Base-by-base conservation (phyloP, 805 yeast genomes). In the Jamesozyma spencerorum region DNA sequence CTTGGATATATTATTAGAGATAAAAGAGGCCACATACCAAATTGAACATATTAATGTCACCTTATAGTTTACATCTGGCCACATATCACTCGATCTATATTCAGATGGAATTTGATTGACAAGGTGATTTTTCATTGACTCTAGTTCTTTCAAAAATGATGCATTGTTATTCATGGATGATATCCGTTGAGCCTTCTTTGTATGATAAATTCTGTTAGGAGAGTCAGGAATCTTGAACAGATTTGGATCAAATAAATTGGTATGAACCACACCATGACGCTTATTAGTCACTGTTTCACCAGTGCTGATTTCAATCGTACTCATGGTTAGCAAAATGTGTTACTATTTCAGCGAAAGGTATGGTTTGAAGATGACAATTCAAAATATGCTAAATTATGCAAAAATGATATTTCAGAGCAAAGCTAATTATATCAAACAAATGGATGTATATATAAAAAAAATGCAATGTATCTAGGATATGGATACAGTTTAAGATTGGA, bases 1-100 rank as follows among this genome's bases (percentile, higher is more conserved):
- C 59, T 90, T 90, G 28, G 94, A 79, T 28, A 90, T 69, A 54
- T 85, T 86, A 49, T 81, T 81, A 2, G 95, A 82, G 7, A 88
- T 62, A 8, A 94, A 88, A 26, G 94, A 81, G 8, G 80, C 67
- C 24, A 76, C 54, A 63, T 90, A 90, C 97, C 97, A 90, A 29
- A 71, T 52, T 7, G 72, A 55, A 60, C 97, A 90, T 27, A 84
- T 61, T 2, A 53, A 35, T 2, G 72, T 65, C n/a, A 77, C 64
- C 34, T 69, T 66, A n/a, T 69, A 18, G 40, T 66, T 63, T 17
- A 65, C 48, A 2, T 59, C 65, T 0, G 69, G 68, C 8, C 64
- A 34, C 34, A 26, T 30, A 7, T 34, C 38, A 17, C 26, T 33
- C 6, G 18, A 19, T 19, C 7, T 22, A 20, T 34, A 41, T 18